Base-by-base conservation (phyloP, 2,329 filamentous ascomycete genomes). In the Monosporascus sp. region DNA sequence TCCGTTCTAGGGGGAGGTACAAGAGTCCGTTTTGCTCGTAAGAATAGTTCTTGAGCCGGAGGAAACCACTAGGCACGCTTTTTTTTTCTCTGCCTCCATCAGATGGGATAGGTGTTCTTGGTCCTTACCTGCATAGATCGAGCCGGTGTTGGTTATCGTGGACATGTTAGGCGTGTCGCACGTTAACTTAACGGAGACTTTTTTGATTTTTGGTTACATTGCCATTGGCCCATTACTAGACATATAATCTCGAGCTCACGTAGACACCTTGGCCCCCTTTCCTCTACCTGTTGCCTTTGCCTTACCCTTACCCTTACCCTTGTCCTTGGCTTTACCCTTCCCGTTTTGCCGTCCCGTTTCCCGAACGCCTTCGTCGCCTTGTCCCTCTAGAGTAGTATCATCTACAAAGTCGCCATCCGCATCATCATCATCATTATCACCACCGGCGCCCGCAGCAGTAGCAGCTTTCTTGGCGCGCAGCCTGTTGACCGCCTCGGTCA, bases 401-500 rank as follows among this genome's bases (percentile, higher is more conserved):
- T 59, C 55, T 1, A 45, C 56, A 37, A 54, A 58, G 11, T 56
- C 53, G 35, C 43, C 41, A 46, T 60, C 56, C 3, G 56, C 61
- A 16, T 68, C 60, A 16, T 68, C 60, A 19, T 58, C 60, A 46
- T 63, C 58, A 2, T 57, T 62, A 19, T 63, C 57, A 11, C 50
- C 60, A 44, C 59, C 58, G 17, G 48, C 52, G 43, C 54, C 60
- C 43, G 49, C 53, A 27, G 37, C 54, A 41, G 37, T 38, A 51
- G 35, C 56, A 2, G 48, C 50, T 24, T 46, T 52, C 6, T 54
- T 55, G 3, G 48, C 76, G 57, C 84, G 82, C 52, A 95, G 74
- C 67, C 78, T 83, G 53, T 80, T 81, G 52, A 94, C 84, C 0
- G 90, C 90, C 52, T 84, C 86, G 45, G 84, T 84, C 87, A 95